Evolutionary conservation across 305 asterid species (phyloP).

Genomic region (Fraxinus nigra): DNA sequence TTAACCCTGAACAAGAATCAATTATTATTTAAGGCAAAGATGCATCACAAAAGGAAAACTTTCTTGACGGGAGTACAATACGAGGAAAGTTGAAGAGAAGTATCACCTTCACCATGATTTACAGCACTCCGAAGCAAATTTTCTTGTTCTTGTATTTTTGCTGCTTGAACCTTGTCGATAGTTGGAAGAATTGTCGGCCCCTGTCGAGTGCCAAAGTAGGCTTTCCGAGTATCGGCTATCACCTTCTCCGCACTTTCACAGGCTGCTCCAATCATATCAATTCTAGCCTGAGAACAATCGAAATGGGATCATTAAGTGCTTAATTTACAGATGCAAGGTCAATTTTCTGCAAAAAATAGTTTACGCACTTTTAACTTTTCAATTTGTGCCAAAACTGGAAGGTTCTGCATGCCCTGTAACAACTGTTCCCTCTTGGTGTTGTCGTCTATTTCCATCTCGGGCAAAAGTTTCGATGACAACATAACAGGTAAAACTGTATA

Average conservation of each 20-base stretch:
- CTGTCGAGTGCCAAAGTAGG: constrained; percentile 84
- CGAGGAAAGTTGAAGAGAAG: neutral
- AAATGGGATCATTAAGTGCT: constrained; percentile 16
- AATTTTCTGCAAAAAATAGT: neutral
- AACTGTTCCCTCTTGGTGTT: constrained; percentile 79
- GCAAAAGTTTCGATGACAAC: constrained; percentile 91
- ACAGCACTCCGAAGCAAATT: constrained; percentile 83
- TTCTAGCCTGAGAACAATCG: constrained; percentile 56
- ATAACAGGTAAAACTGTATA: constrained; percentile 88
- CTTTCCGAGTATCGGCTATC: constrained; percentile 83
- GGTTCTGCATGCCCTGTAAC: constrained; percentile 75
- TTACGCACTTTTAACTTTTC: constrained; percentile 70
- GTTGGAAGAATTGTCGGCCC: constrained; percentile 87
- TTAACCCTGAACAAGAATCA: constrained; percentile 51
- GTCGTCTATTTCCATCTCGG: constrained; percentile 94
- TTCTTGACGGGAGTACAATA: neutral
- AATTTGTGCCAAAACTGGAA: constrained; percentile 69
- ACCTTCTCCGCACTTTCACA: constrained; percentile 95
- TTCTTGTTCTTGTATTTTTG: constrained; percentile 95
- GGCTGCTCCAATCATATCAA: constrained; percentile 82
- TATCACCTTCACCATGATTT: constrained; percentile 85
- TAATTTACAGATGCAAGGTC: neutral
- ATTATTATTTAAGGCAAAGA: neutral
- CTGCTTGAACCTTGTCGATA: constrained; percentile 93
- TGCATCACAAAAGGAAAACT: neutral